These are phyloP conservation scores for Isatis lusitanica DNA, from an alignment of 441 rosid species.

Conservation along the genomic window DNA sequence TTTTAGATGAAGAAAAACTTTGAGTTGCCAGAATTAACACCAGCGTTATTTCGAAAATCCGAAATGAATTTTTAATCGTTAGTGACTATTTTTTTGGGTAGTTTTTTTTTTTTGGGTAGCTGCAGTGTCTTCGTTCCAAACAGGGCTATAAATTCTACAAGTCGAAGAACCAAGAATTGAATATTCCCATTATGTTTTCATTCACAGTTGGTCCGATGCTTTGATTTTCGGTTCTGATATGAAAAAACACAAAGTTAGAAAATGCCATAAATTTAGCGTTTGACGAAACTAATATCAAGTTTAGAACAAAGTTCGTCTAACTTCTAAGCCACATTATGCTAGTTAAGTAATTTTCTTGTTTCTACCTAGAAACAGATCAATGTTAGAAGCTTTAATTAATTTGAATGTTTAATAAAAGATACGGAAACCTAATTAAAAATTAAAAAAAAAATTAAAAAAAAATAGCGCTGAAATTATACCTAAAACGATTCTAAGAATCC, in stretches of 20 bases:
- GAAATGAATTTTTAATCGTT: too few species aligned
- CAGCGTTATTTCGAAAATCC: too few species aligned
- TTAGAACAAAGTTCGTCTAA: neutral
- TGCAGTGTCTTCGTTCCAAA: too few species aligned
- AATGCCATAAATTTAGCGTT: neutral
- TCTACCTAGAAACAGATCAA: neutral
- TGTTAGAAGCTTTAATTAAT: neutral
- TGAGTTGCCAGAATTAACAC: too few species aligned
- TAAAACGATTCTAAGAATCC: neutral
- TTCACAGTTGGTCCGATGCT: neutral
- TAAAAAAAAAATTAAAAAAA: too few species aligned
- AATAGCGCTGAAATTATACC: slow-evolving; percentile 5
- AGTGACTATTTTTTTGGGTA: too few species aligned
- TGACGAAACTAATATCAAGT: neutral
- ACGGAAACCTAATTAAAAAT: neutral
- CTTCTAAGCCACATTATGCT: neutral
- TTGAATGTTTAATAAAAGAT: neutral
- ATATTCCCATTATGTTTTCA: neutral
- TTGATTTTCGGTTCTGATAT: neutral
- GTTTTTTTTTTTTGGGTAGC: too few species aligned
- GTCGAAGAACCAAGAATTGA: neutral
- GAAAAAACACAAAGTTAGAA: neutral
- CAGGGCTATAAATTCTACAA: neutral
- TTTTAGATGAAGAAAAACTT: too few species aligned
- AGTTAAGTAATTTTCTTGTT: neutral